These are phyloP conservation scores for Onygena corvina DNA, from an alignment of 2,329 filamentous ascomycete genomes.

Conservation along the genomic window DNA sequence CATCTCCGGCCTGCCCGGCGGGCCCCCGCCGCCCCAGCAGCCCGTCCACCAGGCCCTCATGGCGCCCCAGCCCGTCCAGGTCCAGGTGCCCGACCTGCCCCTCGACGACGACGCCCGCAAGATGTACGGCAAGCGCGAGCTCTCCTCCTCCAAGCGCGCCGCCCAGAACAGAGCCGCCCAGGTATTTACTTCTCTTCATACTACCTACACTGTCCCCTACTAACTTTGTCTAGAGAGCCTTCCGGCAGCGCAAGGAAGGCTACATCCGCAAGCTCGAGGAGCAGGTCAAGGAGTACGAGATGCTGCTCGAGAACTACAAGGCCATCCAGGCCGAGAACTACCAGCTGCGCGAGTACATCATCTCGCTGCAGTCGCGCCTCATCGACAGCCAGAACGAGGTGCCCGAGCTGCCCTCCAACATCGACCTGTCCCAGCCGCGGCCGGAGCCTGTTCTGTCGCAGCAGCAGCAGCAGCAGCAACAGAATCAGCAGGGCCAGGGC, in stretches of 20 bases:
- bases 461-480: conserved; percentile 14
- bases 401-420: conserved; percentile 68
- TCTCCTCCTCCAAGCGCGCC: conserved; percentile 90
- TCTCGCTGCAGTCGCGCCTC: conserved; percentile 75
- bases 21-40: conserved; percentile 16
- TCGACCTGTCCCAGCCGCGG: conserved; percentile 54
- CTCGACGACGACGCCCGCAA: conserved; percentile 50
- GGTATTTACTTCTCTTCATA: conserved; percentile 41
- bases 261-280: conserved; percentile 97
- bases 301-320: conserved; percentile 67
- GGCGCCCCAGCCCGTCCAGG: conserved; percentile 12
- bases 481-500: conserved; percentile 8
- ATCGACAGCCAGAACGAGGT: conserved; percentile 73
- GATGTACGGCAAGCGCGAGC: conserved; percentile 63
- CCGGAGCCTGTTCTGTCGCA: conserved; percentile 21
- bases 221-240: conserved; percentile 57
- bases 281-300: conserved; percentile 69
- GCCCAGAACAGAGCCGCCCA: conserved; percentile 95
- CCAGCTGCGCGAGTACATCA: conserved; percentile 79
- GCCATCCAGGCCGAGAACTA: conserved; percentile 80
- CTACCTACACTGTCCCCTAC: conserved; percentile 28
- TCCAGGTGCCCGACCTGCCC: not conserved
- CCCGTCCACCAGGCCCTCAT: conserved; percentile 17
- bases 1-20: conserved; percentile 36
- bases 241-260: conserved; percentile 91